phyloP scores from a whole-genome alignment of 257 asterid genomes.

The Solanum phureja region DNA sequence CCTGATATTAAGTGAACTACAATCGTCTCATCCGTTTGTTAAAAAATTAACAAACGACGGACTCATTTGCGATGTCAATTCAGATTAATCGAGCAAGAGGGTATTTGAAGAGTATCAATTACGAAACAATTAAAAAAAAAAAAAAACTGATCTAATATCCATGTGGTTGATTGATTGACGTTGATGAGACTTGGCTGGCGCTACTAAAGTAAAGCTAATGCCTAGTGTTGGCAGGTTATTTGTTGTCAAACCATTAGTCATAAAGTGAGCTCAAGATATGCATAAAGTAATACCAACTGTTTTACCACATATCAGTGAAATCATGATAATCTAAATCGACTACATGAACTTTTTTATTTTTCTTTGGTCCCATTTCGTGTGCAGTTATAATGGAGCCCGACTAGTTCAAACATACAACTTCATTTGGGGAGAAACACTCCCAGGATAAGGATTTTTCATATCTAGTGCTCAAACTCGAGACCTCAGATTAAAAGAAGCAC shows the following conservation, averaged over 20 bases:
- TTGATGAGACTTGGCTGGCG: background rate
- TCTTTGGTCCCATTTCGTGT: too few species aligned
- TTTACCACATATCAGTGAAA: background rate
- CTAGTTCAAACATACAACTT: background rate
- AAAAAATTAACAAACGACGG: too few species aligned
- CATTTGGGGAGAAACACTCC: too few species aligned
- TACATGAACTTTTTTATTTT: too few species aligned
- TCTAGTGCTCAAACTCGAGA: fast-evolving
- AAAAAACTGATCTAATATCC: too few species aligned
- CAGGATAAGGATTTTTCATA: background rate
- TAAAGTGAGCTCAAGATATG: background rate
- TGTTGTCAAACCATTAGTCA: background rate
- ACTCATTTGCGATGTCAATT: too few species aligned
- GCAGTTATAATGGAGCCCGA: background rate
- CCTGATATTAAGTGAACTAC: too few species aligned
- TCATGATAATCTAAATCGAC: too few species aligned
- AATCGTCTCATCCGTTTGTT: too few species aligned
- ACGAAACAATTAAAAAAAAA: too few species aligned
- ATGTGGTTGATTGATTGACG: background rate
- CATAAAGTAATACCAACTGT: background rate
- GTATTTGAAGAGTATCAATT: background rate
- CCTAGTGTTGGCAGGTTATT: background rate
- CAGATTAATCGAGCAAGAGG: background rate
- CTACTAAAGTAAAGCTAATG: background rate
- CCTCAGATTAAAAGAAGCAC: background rate